Percentiles rank a stretch among this genome's conserved stretches.
phyloP scores from a whole-genome alignment of 140 eudicot species.

The Anethum foeniculum region DNA sequence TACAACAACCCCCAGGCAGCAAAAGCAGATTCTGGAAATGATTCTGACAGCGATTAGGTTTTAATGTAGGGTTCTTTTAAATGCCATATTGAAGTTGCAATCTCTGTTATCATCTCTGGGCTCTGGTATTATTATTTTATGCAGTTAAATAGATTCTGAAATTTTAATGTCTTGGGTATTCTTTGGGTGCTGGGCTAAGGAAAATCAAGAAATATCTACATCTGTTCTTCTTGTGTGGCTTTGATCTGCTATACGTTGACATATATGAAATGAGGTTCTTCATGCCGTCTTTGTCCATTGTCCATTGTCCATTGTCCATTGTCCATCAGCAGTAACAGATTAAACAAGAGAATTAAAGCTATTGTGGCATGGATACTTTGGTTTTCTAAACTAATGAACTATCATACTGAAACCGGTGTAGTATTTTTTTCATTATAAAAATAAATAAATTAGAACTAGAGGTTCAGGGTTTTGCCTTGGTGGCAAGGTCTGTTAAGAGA shows the following conservation, averaged over 20 bases:
- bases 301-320: not conserved
- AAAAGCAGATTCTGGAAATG: conserved; percentile 44
- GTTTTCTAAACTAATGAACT: no score
- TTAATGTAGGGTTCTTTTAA: not conserved
- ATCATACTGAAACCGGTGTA: not conserved
- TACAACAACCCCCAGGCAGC: conserved; percentile 56
- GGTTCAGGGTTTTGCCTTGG: not conserved
- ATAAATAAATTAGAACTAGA: not conserved
- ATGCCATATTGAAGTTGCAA: not conserved
- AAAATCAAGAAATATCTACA: not conserved
- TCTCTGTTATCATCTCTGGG: not conserved
- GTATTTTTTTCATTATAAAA: not conserved
- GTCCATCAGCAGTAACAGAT: not conserved
- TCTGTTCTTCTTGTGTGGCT: not conserved
- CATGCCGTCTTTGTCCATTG: not conserved
- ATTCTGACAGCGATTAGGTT: conserved; percentile 59
- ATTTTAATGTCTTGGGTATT: not conserved
- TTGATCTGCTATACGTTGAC: not conserved
- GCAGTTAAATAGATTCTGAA: not conserved
- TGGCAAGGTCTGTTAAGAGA: no score
- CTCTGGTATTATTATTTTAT: not conserved
- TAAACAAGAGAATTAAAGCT: no score
- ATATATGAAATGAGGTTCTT: not conserved
- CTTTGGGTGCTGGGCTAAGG: not conserved
- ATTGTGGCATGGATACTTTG: no score